Evolutionary conservation across 164 flowering plant species (phyloP), one percentile per base, ranked within the genome.

Genomic region (Piper betle): DNA sequence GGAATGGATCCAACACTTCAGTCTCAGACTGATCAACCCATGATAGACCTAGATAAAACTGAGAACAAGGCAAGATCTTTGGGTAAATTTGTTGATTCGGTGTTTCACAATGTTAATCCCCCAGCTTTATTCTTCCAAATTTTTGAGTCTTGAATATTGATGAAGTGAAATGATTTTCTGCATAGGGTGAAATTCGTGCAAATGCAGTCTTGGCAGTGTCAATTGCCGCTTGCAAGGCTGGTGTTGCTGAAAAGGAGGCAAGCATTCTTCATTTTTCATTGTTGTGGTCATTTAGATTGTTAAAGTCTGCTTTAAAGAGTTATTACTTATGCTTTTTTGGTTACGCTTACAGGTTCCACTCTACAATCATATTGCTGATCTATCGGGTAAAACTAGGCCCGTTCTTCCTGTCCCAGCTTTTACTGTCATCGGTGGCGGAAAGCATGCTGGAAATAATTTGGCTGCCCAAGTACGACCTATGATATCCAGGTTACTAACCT

Each of bases 151-250:
- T 46, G 9, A 10, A 2, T 46, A 46, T 12, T 10, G 3, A 46
- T 46, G 50, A 42, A 46, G 15, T 46, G 11, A 46, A 46, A 15
- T 10, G 15, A 46, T 48, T 39, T 33, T 17, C 9, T 5, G 16
- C 75, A 55, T 78, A 92, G 94, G 82, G 82, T 39, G 90, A 84
- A 63, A 85, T 87, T 74, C 90, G 94, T 62, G 90, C 83, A 68
- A 87, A 87, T 81, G 90, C 94, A 61, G 81, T 87, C 55, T 66
- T 87, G 57, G 94, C 94, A 16, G 90, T 84, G 37, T 94, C 99
- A 63, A 82, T 94, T 69, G 99, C 99, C 74, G 96, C 96, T 62
- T 94, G 99, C 82, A 94, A 81, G 78, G 99, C 99, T 67, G 97
- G 97, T 50, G 99, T 97, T 74, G 91, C 95, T 68, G 97, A 94